Conservation (phyloP, 306 rosid species). For the Purshia tridentata region DNA sequence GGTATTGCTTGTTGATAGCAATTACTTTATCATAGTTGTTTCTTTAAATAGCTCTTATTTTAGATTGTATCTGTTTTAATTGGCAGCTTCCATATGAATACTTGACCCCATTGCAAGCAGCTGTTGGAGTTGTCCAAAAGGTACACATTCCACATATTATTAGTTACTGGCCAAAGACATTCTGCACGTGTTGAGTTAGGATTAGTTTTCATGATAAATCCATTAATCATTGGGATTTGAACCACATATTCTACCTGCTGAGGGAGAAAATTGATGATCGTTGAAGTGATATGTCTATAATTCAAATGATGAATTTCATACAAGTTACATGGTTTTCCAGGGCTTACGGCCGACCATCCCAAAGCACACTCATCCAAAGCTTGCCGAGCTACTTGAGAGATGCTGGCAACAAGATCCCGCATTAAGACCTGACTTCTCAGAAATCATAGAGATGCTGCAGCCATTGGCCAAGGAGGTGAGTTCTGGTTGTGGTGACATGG, state of each 20-base stretch:
- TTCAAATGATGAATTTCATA: background rate
- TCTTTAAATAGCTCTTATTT: background rate
- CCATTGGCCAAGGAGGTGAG: slow-evolving; percentile 68
- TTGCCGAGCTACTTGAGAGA: slow-evolving; percentile 72
- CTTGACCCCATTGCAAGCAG: slow-evolving; percentile 96
- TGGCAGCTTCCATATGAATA: slow-evolving; percentile 91
- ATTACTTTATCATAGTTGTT: background rate
- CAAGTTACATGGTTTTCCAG: slow-evolving; percentile 36
- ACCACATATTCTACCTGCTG: background rate
- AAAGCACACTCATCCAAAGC: slow-evolving; percentile 76
- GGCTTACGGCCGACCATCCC: slow-evolving; percentile 86
- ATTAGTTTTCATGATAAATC: background rate
- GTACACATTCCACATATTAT: slow-evolving; percentile 37
- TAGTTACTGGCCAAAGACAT: slow-evolving; percentile 10
- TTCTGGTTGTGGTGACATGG: background rate
- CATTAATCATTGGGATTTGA: background rate
- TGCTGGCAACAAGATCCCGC: slow-evolving; percentile 94
- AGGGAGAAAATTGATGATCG: background rate
- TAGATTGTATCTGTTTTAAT: slow-evolving; percentile 18
- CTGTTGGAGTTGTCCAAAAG: slow-evolving; percentile 95
- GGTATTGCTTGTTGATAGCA: slow-evolving; percentile 47
- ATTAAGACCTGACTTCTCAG: slow-evolving; percentile 75
- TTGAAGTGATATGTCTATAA: background rate
- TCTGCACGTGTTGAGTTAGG: background rate
- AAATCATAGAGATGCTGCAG: slow-evolving; percentile 69